Evolutionary conservation across 2,329 filamentous ascomycete species (phyloP).

Genomic region (Venturia carpophila): DNA sequence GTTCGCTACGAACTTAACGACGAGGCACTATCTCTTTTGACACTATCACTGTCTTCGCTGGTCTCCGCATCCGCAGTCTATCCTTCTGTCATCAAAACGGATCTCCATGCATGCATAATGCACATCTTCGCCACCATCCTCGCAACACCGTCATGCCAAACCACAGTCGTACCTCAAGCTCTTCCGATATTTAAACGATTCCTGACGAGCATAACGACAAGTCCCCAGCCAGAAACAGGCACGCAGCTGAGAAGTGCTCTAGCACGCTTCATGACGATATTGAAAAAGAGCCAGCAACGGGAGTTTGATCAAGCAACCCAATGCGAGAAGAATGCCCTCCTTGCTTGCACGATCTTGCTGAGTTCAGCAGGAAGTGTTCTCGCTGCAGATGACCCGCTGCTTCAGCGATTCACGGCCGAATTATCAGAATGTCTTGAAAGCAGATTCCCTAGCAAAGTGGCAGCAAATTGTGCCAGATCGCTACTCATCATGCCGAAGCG

Average conservation of each 20-base stretch:
- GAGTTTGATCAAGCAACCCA: constrained; percentile 69
- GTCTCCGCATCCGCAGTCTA: constrained; percentile 95
- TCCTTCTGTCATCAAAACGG: constrained; percentile 90
- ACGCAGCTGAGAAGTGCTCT: constrained; percentile 75
- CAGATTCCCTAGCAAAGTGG: constrained; percentile 78
- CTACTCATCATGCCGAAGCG: constrained; percentile 56
- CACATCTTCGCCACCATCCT: constrained; percentile 95
- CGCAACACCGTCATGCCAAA: constrained; percentile 78
- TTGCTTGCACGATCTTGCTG: constrained; percentile 82
- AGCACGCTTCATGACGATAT: constrained; percentile 72
- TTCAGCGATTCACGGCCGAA: constrained; percentile 69
- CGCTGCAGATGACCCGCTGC: constrained; percentile 64
- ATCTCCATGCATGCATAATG: constrained; percentile 90
- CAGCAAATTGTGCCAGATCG: constrained; percentile 81
- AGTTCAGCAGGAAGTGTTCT: constrained; percentile 71
- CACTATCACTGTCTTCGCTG: constrained; percentile 73
- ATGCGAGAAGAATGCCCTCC: constrained; percentile 86
- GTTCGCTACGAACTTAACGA: constrained; percentile 75
- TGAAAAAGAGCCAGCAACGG: constrained; percentile 66
- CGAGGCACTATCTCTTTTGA: constrained; percentile 74
- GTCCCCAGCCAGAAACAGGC: constrained; percentile 45
- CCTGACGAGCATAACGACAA: constrained; percentile 56
- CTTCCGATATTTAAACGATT: constrained; percentile 90
- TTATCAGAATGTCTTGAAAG: constrained; percentile 76
- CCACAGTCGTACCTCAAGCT: constrained; percentile 79